Conservation (phyloP, 345 rosid genomes). For the Pistacia atlantica region DNA sequence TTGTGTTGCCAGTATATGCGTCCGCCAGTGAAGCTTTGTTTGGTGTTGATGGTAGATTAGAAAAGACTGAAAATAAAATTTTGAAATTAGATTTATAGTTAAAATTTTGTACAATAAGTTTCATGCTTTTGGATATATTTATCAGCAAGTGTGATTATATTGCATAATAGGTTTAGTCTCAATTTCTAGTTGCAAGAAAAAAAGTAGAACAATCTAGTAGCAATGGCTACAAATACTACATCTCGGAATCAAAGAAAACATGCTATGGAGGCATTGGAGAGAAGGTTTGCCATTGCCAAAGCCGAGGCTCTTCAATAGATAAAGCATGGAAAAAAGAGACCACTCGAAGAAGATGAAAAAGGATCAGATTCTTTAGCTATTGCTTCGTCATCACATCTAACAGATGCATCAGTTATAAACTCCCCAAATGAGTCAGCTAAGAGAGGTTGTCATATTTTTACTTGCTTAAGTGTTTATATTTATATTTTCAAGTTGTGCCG, state of each 20-base stretch:
- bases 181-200: neutral
- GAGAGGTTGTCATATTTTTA: conserved; percentile 36
- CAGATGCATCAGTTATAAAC: conserved; percentile 27
- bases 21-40: no score
- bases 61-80: neutral
- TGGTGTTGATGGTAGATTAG: no score
- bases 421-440: conserved; percentile 16
- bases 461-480: neutral
- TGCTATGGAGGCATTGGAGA: conserved; percentile 59
- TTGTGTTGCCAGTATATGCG: no score
- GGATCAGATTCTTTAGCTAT: no score
- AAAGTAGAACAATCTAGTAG: neutral
- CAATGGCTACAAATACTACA: conserved; percentile 16
- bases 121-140: neutral
- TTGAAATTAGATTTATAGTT: neutral
- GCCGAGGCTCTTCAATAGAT: conserved; percentile 42
- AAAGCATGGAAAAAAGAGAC: conserved; percentile 24
- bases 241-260: conserved; percentile 45
- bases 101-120: neutral
- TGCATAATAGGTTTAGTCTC: neutral
- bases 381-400: conserved; percentile 19
- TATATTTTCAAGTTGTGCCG: neutral
- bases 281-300: conserved; percentile 55
- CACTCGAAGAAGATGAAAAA: no score
- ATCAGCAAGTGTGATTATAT: neutral